Evolutionary conservation across 371 early-diverging fungal species (phyloP).

Genomic region (Entomophthora muscae): DNA sequence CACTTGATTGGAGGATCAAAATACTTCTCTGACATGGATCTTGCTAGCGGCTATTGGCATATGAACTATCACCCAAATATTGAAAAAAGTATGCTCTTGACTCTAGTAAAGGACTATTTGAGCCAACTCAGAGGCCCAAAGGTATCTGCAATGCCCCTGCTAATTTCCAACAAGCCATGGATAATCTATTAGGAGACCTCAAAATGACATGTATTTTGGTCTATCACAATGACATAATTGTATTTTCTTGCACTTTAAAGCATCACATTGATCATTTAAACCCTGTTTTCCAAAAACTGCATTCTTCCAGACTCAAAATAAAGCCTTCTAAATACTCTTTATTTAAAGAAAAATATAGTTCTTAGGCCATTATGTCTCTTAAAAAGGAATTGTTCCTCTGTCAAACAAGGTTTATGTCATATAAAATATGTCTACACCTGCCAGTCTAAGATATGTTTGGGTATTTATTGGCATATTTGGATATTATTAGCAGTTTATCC

Average conservation of each 20-base stretch:
- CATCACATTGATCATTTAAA: background rate
- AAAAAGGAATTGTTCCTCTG: background rate
- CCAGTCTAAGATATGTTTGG: background rate
- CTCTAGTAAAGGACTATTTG: background rate
- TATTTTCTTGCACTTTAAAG: background rate
- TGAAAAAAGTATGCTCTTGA: no score
- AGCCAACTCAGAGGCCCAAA: background rate
- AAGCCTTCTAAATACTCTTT: background rate
- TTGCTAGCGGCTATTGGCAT: no score
- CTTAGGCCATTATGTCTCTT: background rate
- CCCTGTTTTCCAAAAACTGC: background rate
- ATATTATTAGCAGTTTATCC: background rate
- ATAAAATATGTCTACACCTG: background rate
- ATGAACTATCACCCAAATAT: no score
- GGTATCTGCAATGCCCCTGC: background rate
- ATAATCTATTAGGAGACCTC: background rate
- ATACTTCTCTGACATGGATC: no score
- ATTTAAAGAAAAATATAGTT: background rate
- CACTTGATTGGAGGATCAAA: no score
- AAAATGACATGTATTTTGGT: background rate
- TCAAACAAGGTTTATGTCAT: background rate
- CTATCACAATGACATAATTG: background rate
- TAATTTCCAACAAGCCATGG: background rate
- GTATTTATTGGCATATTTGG: background rate
- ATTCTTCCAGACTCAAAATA: background rate